phyloP scores from a whole-genome alignment of 2,329 filamentous ascomycete species.

The Cadophora luteo-olivacea region DNA sequence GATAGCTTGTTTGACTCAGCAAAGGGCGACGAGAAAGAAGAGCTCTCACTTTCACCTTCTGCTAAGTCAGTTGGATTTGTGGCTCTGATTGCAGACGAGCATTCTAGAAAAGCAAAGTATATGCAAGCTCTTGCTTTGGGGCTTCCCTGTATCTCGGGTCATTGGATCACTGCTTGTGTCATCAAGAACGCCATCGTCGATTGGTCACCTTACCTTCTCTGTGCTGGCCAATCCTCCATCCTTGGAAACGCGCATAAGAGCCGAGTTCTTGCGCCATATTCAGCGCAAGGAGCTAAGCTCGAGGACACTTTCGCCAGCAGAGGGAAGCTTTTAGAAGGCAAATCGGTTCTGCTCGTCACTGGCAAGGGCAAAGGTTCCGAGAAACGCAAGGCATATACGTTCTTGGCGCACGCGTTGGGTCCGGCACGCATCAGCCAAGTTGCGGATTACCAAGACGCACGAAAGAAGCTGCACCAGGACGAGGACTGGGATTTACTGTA shows the following conservation, averaged over 20 bases:
- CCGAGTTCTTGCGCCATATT: conserved; percentile 68
- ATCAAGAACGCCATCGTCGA: conserved; percentile 65
- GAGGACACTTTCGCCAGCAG: conserved; percentile 62
- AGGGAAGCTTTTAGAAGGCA: conserved; percentile 67
- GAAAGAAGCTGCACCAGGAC: conserved; percentile 58
- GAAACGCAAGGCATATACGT: conserved; percentile 75
- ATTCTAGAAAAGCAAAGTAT: conserved; percentile 89
- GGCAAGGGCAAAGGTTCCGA: conserved; percentile 66
- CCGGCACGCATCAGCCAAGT: conserved; percentile 71
- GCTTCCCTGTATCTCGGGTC: conserved; percentile 81
- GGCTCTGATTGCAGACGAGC: conserved; percentile 83
- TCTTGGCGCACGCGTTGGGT: conserved; percentile 80
- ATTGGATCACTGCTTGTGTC: conserved; percentile 81
- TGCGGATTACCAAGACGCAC: conserved; percentile 69
- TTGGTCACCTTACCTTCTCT: conserved; percentile 84
- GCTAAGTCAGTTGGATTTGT: conserved; percentile 73
- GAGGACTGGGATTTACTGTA: conserved; percentile 78
- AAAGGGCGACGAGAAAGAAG: conserved; percentile 34
- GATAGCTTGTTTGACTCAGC: conserved; percentile 72
- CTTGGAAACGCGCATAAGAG: conserved; percentile 81
- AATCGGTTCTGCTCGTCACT: conserved; percentile 76
- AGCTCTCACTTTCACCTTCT: conserved; percentile 60
- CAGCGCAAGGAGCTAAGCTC: conserved; percentile 62
- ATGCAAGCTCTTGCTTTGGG: conserved; percentile 93
- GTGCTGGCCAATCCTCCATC: conserved; percentile 79